Base-by-base conservation (phyloP, 2,329 filamentous ascomycete genomes). In the Diplodia sapinea region DNA sequence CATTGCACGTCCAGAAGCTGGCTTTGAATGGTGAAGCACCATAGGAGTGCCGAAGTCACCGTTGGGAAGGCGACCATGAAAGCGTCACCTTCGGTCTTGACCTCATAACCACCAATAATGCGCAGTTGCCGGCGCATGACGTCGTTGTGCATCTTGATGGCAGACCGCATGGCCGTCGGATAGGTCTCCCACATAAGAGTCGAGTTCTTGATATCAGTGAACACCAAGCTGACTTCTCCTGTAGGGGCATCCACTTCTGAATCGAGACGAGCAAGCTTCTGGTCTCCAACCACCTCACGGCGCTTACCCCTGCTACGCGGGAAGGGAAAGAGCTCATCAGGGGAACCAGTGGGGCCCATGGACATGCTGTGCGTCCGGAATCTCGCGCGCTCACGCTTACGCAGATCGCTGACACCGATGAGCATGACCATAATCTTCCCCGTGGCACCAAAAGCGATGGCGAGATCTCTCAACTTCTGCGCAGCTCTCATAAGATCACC, bases 381-480 rank as follows among this genome's bases (percentile, higher is more conserved):
- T 80, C 89, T 79, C 65, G 90, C 91, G 70, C 91, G 87, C 76
- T 96, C 91, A 68, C 93, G 88, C 76, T 92, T 91, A 80, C 96
- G 94, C 65, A 99, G 82, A 75, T 98, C 94, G 66, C 91, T 90
- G 47, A 99, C 91, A 66, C 94, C 94, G 66, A 99, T 89, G 83
- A 99, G 92, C 94, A 98, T 98, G 54, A 99, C 93, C 94, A 98
- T 98, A 70, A 98, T 92, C 81, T 99, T 99, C 75, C 90, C 91
- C 1, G 89, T 94, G 13, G 94, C 92, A 65, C 95, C 95, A 77
- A 97, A 98, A 1, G 94, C 93, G 76, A 99, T 97, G 51, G 95
- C 95, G 66, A 98, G 84, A 81, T 99, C 95, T 68, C 95, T 89
- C 38, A 99, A 86, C 80, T 96, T 97, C 77, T 98, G 94, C 4